Conservation (phyloP, 2,329 filamentous ascomycete genomes). For the Bisporella sp. region DNA sequence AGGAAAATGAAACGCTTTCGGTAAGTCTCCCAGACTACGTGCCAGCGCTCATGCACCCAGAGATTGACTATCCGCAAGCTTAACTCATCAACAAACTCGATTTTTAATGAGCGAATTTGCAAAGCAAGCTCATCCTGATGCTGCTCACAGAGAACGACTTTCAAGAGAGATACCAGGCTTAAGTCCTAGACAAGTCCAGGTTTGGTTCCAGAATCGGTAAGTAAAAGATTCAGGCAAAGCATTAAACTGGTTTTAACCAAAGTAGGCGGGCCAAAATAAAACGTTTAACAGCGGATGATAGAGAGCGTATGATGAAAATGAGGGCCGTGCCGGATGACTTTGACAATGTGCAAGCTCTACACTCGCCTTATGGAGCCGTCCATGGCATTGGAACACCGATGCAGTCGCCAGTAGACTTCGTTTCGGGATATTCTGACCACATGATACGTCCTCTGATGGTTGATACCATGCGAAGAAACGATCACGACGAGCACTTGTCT, state of each 20-base stretch:
- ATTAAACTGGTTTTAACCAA: not conserved
- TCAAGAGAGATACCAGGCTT: conserved; percentile 87
- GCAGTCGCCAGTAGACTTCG: conserved; percentile 27
- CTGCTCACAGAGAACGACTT: conserved; percentile 78
- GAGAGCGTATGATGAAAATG: conserved; percentile 67
- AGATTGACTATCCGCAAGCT: conserved; percentile 44
- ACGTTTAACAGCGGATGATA: conserved; percentile 61
- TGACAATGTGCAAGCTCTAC: conserved; percentile 61
- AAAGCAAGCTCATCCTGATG: conserved; percentile 89
- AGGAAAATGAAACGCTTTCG: conserved; percentile 75
- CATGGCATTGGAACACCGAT: conserved; percentile 27
- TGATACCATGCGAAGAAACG: conserved; percentile 55
- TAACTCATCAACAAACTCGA: conserved; percentile 94
- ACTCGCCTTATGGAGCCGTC: conserved; percentile 56
- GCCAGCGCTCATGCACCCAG: not conserved
- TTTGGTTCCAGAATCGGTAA: conserved; percentile 98
- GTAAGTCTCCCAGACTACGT: conserved; percentile 34
- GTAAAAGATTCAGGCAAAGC: conserved; percentile 16
- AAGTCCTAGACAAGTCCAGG: conserved; percentile 88
- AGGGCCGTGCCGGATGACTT: conserved; percentile 64
- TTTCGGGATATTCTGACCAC: conserved; percentile 48
- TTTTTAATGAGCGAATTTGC: conserved; percentile 97
- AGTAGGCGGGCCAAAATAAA: conserved; percentile 65
- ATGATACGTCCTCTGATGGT: conserved; percentile 56
- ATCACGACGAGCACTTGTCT: conserved; percentile 60